phyloP scores from a whole-genome alignment of 1,284 basidiomycete genomes.

The Cryptococcus maquisensis region DNA sequence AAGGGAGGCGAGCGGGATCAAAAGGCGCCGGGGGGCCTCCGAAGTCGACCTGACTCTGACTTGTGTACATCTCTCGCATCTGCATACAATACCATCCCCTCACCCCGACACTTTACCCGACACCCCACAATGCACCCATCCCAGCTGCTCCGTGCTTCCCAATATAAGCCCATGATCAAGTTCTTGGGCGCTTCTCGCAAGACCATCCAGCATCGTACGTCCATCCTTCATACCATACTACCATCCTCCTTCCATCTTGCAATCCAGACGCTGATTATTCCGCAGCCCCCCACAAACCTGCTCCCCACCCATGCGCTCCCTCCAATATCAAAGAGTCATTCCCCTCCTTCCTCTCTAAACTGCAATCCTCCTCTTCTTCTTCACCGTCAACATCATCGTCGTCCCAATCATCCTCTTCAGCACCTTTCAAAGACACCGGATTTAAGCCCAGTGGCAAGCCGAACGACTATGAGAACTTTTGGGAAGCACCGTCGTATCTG shows the following conservation, averaged over 20 bases:
- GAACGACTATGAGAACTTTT: conserved; percentile 61
- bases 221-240: too few species aligned
- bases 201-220: conserved; percentile 57
- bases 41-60: not conserved
- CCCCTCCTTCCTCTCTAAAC: conserved; percentile 58
- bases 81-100: not conserved
- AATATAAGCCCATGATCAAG: conserved; percentile 64
- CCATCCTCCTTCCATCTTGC: not conserved
- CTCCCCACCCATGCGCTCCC: conserved; percentile 72
- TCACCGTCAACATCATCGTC: not conserved
- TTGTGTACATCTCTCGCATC: not conserved
- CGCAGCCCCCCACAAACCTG: conserved; percentile 59
- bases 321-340: conserved; percentile 63
- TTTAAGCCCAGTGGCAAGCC: conserved; percentile 29
- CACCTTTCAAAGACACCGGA: not conserved
- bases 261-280: not conserved
- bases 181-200: conserved; percentile 66
- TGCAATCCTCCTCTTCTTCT: conserved; percentile 37
- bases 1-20: too few species aligned
- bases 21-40: too few species aligned
- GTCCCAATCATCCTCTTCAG: not conserved
- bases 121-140: conserved; percentile 28
- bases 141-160: conserved; percentile 23
- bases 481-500: conserved; percentile 68
- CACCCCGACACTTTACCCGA: not conserved